These are phyloP conservation scores for Balakata baccata DNA, from an alignment of 345 rosid genomes.

Conservation along the genomic window DNA sequence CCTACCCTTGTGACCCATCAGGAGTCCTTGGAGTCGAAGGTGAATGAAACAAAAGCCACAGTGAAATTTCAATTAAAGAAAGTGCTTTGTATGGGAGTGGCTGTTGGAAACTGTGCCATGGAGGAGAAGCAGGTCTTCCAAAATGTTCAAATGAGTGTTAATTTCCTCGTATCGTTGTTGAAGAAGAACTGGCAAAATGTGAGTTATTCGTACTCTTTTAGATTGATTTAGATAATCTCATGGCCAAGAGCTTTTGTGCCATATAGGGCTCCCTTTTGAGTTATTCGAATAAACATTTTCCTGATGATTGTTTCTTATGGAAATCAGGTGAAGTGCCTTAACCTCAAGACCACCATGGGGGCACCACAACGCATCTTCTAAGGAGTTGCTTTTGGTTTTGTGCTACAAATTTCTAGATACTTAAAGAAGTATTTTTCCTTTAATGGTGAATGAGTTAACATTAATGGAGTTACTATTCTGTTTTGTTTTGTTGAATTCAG, in stretches of 20 bases:
- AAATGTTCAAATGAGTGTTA: constrained; percentile 38
- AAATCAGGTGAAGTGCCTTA: constrained; percentile 32
- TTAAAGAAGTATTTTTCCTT: too few species aligned
- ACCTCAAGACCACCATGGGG: constrained; percentile 39
- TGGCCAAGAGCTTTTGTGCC: too few species aligned
- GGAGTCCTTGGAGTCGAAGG: constrained; percentile 36
- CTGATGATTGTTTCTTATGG: not conserved
- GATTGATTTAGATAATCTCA: not conserved
- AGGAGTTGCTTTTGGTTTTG: not conserved
- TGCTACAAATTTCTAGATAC: too few species aligned
- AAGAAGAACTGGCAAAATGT: constrained; percentile 45
- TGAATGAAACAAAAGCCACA: constrained; percentile 33
- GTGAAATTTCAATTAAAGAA: constrained; percentile 40
- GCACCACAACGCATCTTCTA: constrained; percentile 17
- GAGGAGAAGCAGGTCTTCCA: constrained; percentile 44
- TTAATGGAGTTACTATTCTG: not conserved
- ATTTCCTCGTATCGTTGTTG: constrained; percentile 32
- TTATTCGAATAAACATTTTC: too few species aligned
- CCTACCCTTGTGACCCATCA: constrained; percentile 40
- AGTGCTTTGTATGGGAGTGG: constrained; percentile 44
- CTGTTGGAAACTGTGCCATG: constrained; percentile 37
- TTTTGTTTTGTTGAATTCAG: not conserved
- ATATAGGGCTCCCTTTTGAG: too few species aligned
- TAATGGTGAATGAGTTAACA: too few species aligned
- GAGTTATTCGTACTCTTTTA: not conserved